These are phyloP conservation scores for Neofusicoccum ribis DNA, from an alignment of 2,329 filamentous ascomycete genomes.

Conservation along the genomic window DNA sequence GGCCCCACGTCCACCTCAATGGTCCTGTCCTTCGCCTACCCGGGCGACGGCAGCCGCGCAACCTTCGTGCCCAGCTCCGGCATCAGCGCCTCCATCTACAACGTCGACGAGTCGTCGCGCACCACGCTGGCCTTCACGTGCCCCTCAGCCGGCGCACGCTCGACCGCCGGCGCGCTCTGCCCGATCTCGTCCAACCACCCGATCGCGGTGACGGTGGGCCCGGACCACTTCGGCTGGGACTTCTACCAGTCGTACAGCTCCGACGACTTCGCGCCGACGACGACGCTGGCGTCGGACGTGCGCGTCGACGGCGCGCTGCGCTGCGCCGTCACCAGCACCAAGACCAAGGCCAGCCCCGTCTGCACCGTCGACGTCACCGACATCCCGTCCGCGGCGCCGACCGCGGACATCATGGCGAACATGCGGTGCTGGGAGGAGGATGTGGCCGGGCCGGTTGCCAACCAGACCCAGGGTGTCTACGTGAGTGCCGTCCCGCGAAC, in stretches of 20 bases:
- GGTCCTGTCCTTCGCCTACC: neutral
- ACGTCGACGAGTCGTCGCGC: neutral
- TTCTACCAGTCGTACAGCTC: neutral
- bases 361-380: neutral
- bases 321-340: neutral
- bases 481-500: too few species aligned
- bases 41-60: neutral
- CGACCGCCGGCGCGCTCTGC: neutral
- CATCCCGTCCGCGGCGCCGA: neutral
- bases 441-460: neutral
- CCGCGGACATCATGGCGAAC: neutral
- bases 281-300: neutral
- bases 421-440: neutral
- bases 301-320: neutral
- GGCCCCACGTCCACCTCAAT: neutral
- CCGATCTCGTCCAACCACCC: neutral
- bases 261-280: neutral
- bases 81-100: neutral
- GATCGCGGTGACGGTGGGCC: neutral
- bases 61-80: neutral
- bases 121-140: neutral
- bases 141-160: neutral
- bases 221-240: neutral
- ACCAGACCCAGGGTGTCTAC: neutral
- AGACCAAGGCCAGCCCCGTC: neutral